Evolutionary conservation across 352 stramenopile species (phyloP), one percentile per base, ranked within the genome.

Genomic region (Pythium folliculosum): DNA sequence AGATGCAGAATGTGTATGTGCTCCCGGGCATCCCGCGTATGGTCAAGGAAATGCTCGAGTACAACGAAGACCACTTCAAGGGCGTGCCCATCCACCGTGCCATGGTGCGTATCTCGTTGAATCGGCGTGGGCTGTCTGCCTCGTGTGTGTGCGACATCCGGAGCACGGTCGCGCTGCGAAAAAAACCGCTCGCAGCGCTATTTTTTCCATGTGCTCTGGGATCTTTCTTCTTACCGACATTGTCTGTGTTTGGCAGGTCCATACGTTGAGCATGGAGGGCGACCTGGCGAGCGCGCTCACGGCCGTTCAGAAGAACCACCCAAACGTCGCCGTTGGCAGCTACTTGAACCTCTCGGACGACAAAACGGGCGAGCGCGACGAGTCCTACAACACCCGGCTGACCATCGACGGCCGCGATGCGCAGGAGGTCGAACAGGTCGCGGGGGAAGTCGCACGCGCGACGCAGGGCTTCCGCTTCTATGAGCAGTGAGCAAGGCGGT

Each of bases 1-100:
- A 88, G 10, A 72, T 94, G 22, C 63, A 92, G 54, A 96, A 96
- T 60, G 84, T 96, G 23, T 94, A 94, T 68, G 82, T 96, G 43
- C 72, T 96, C 7, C 88, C 88, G 1, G 88, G 88, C 5, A 94
- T 96, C 45, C 88, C 88, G 47, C 84, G 77, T 9, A 86, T 94
- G 73, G 81, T 96, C 58, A 77, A 84, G 44, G 81, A 89, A 35
- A 96, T 96, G 86, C 82, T 96, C 57, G 84, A 82, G 22, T 77
- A 72, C 32, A 92, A 92, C 54, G 82, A 92, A 68, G 76, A 87
- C 37, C 83, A 92, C 30, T 96, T 96, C 37, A 63, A 85, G 27
- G 88, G 88, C 17, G 76, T 93, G 25, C 86, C 80, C 4, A 94
- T 94, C 52, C 82, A 90, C 63, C 84, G 87, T 45, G 80, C 80